Base-by-base conservation (phyloP, 345 rosid species). In the Rhodomyrtus tomentosa region DNA sequence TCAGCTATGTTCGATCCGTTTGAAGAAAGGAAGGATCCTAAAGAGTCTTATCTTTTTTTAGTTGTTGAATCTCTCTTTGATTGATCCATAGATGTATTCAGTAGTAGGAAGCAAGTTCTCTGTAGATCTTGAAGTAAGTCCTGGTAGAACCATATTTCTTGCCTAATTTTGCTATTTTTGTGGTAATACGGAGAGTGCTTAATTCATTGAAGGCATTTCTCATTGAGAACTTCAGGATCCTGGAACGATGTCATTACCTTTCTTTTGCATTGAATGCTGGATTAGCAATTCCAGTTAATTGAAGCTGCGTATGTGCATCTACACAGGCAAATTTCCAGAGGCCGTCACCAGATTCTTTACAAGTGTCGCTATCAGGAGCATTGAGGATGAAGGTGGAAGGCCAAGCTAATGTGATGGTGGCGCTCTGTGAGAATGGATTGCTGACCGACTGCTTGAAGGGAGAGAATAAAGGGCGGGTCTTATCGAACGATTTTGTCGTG, bases 401-500 rank as follows among this genome's bases (percentile, higher is more conserved):
- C 82, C 68, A 88, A 55, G 92, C 87, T 50, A 89, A 90, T 74
- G 55, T 96, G 59, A 92, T 96, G 96, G 96, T 94, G 88, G 99
- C 93, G 14, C 88, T 96, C 27, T 96, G 95, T 59, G 96, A 96
- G 86, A 91, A 68, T 22, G 96, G 98, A 27, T 83, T 93, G 85
- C 93, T 96, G 87, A 94, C 85, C 10, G 92, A 94, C 88, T 95
- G 96, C 79, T 90, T 59, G 0, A 84, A 58, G 5, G 98, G 99
- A 82, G 99, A 96, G 85, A 96, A 95, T 89, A 92, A 91, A 89
- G 96, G 95, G n/a, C 90, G 91, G 52, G 93, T 96, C 50, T 82
- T 96, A 38, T 87, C 95, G 32, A 94, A 94, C 84, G 98, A 95
- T 89, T 93, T 87, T 20, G 93, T 96, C 13, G 97, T 96, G 4